Base-by-base conservation (phyloP, 129 eudicot genomes). In the Artemisia annua region DNA sequence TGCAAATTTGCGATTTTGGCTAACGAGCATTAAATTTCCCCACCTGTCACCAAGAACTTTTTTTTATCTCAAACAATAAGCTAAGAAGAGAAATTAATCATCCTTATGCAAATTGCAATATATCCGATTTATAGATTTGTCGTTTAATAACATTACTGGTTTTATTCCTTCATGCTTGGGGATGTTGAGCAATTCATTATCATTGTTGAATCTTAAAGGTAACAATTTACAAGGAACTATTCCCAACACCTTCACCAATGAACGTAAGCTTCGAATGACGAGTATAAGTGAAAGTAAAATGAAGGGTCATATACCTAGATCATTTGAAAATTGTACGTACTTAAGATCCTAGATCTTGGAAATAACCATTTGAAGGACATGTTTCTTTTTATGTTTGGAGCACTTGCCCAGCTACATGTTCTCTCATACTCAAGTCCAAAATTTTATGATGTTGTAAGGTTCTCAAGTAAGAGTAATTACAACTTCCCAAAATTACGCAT, bases 221-320 rank as follows among this genome's bases (percentile, higher is more conserved):
- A 80, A 80, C 72, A 51, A 5, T 15, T 80, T 80, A 7, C 78
- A 57, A 7, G 83, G 83, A 53, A 68, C 75, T 19, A 67, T 80
- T 60, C 76, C 76, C 30, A 16, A 59, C 17, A 61, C 17, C 20
- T 73, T 66, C 63, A 52, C 46, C 4, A 43, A 43, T 2, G 44
- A 48, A 77, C 48, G 71, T 54, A 10, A 26, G 57, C 63, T 77
- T 24, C 44, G 0, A 15, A 70, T 62, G 65, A 66, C 74, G 10
- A 11, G 48, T 68, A 30, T 80, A 61, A 80, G 66, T 44, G 17
- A 24, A 22, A 80, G 74, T 32, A 60, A 43, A 11, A 51, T 80
- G 11, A 56, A 74, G 54, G 83, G 80, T 2, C 48, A 0, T 14
- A 2, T 80, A 67, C 79, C 83, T 2, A 59, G 71, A 48, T 80